Conservation (phyloP, 306 rosid species). For the Cucurbita maxima region DNA sequence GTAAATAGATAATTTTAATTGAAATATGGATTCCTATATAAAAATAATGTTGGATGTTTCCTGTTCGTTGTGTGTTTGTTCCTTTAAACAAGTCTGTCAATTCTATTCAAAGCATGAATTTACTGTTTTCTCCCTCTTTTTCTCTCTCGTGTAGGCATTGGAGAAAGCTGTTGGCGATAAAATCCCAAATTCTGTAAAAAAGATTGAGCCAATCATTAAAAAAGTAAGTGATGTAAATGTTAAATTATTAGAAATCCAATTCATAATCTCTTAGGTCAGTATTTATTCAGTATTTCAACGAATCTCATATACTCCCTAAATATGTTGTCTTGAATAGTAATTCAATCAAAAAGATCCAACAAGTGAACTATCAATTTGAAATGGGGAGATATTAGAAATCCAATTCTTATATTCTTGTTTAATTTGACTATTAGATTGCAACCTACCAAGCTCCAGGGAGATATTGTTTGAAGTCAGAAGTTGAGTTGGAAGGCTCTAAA, state of each 20-base stretch:
- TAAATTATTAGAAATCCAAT: not conserved
- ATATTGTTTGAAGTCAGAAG: slow-evolving; percentile 49
- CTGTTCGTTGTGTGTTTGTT: not conserved
- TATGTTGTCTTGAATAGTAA: not conserved
- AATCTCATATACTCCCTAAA: not conserved
- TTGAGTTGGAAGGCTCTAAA: slow-evolving; percentile 46
- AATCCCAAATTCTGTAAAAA: slow-evolving; percentile 46
- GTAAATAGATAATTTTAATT: not conserved
- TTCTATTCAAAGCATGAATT: not conserved
- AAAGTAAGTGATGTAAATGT: slow-evolving; percentile 37
- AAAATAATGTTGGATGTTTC: not conserved
- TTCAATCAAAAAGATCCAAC: not conserved
- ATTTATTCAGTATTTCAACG: not conserved
- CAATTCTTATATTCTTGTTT: slow-evolving; percentile 18
- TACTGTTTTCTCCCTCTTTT: slow-evolving; percentile 2
- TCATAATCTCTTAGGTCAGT: not conserved
- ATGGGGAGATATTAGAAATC: too few relatives aligned
- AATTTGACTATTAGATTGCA: slow-evolving; percentile 58
- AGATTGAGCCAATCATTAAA: slow-evolving; percentile 63
- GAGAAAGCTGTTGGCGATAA: slow-evolving; percentile 76
- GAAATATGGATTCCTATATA: not conserved
- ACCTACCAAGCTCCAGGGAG: slow-evolving; percentile 64
- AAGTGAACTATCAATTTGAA: not conserved
- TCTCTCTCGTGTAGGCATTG: slow-evolving; percentile 42
- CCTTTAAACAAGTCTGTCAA: not conserved